Evolutionary conservation across 331 rosid genomes (phyloP).

Genomic region (Rhamnella rubrinervis): DNA sequence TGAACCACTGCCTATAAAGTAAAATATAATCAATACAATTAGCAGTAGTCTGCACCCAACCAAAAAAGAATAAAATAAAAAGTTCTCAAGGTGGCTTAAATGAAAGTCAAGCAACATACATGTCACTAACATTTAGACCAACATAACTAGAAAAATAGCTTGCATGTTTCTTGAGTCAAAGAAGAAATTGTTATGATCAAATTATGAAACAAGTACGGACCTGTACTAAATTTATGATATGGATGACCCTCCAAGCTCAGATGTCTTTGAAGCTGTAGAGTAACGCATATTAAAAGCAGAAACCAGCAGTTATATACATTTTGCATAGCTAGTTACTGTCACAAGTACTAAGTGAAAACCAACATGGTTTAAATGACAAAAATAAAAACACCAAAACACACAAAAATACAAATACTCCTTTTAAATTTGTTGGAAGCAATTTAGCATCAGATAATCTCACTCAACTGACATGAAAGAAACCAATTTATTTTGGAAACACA

Average conservation of each 20-base stretch:
- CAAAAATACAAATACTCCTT: too few relatives aligned
- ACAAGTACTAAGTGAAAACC: neutral
- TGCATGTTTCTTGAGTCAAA: neutral
- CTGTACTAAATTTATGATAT: constrained; percentile 88
- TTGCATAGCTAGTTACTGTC: constrained; percentile 1
- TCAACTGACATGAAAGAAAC: neutral
- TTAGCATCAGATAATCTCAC: constrained; percentile 12
- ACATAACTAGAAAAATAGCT: neutral
- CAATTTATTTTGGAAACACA: neutral
- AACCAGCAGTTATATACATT: constrained; percentile 21
- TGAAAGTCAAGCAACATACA: neutral
- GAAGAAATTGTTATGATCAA: neutral
- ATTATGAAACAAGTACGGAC: constrained; percentile 36
- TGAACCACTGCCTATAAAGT: neutral
- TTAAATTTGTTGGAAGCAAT: constrained; percentile 2
- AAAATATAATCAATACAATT: neutral
- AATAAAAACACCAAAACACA: too few relatives aligned
- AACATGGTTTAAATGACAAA: too few relatives aligned
- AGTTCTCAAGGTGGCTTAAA: too few relatives aligned
- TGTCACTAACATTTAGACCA: neutral
- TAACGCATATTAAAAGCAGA: constrained; percentile 31
- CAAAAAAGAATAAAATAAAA: too few relatives aligned
- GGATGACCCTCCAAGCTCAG: constrained; percentile 77
- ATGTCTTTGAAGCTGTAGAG: constrained; percentile 84
- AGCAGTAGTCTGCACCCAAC: too few relatives aligned